Evolutionary conservation across 768 basidiomycete species (phyloP).

Genomic region (Trametes meyenii): DNA sequence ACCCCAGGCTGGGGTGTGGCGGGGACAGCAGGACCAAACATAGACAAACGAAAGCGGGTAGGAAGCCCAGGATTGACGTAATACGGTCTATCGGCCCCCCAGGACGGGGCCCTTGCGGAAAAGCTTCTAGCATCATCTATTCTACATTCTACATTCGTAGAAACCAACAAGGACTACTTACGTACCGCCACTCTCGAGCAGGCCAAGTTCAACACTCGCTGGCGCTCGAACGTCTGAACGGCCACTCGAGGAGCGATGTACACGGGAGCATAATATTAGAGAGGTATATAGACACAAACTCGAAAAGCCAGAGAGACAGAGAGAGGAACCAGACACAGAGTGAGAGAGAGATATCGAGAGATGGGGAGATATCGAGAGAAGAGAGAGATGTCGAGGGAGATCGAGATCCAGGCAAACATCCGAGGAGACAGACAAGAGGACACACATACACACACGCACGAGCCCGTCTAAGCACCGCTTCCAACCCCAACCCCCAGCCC

Average conservation of each 20-base stretch:
- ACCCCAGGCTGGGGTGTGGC: no score
- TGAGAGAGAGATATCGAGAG: background rate
- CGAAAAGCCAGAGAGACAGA: background rate
- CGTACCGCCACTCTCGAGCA: no score
- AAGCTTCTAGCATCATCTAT: no score
- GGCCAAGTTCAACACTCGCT: no score
- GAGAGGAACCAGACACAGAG: background rate
- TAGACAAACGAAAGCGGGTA: no score
- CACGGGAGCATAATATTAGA: background rate
- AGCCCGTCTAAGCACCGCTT: background rate
- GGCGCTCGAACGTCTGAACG: no score
- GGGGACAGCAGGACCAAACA: no score
- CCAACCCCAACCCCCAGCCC: background rate
- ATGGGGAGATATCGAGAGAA: background rate
- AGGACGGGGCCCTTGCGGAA: no score
- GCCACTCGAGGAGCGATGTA: background rate
- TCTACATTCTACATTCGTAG: no score
- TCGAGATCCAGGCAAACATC: conserved; percentile 7
- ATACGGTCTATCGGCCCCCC: no score
- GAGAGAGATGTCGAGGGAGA: background rate
- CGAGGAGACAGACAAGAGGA: background rate
- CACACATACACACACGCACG: background rate
- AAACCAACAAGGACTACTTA: no score
- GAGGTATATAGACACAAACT: background rate
- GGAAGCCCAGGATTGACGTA: no score